phyloP scores from a whole-genome alignment of 2,329 filamentous ascomycete genomes.

The Cladophialophora immunda region DNA sequence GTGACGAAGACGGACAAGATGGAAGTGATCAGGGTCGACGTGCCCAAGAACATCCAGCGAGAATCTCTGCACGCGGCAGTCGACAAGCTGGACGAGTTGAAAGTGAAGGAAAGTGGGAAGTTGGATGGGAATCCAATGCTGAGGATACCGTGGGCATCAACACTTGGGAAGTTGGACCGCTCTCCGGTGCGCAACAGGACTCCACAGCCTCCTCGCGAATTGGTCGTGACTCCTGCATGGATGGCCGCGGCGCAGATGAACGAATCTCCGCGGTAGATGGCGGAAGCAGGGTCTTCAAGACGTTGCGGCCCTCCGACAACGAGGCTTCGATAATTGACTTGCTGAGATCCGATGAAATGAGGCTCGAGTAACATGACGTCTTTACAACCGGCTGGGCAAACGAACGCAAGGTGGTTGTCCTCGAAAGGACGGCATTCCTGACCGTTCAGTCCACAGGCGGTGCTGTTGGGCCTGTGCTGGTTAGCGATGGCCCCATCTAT shows the following conservation, averaged over 20 bases:
- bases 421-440: slow-evolving; percentile 66
- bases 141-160: slow-evolving; percentile 59
- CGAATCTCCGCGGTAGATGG: slow-evolving; percentile 66
- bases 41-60: slow-evolving; percentile 65
- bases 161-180: slow-evolving; percentile 55
- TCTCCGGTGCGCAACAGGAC: slow-evolving; percentile 63
- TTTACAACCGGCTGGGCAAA: slow-evolving; percentile 66
- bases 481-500: background rate
- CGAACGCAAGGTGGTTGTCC: slow-evolving; percentile 62
- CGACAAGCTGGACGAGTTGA: background rate
- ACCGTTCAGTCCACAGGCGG: slow-evolving; percentile 63
- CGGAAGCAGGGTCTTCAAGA: slow-evolving; percentile 48
- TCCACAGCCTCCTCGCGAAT: slow-evolving; percentile 65
- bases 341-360: slow-evolving; percentile 64
- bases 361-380: slow-evolving; percentile 61
- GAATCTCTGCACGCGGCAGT: slow-evolving; percentile 59
- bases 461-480: slow-evolving; percentile 25
- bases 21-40: slow-evolving; percentile 64
- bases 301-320: slow-evolving; percentile 63
- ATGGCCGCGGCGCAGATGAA: slow-evolving; percentile 69
- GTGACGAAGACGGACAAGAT: slow-evolving; percentile 66
- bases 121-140: slow-evolving; percentile 64
- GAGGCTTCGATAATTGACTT: slow-evolving; percentile 62
- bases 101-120: slow-evolving; percentile 54
- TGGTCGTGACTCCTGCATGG: slow-evolving; percentile 65